These are phyloP conservation scores for Rosa multiflora DNA, from an alignment of 306 rosid species.

Conservation along the genomic window DNA sequence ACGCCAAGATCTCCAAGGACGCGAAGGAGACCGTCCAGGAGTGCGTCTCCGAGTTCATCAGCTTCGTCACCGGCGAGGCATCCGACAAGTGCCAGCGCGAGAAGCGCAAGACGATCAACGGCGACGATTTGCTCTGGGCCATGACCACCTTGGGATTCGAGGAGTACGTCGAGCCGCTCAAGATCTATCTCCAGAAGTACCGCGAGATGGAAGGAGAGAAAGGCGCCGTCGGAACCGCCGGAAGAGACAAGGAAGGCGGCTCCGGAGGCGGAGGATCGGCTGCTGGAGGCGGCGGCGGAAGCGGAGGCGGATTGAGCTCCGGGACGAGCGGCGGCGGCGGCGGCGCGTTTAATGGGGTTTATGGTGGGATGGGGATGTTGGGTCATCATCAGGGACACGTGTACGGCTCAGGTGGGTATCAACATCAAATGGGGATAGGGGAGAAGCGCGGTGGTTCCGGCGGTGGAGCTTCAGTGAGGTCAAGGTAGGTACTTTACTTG, in stretches of 20 bases:
- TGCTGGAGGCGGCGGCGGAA: conserved; percentile 22
- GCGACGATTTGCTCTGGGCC: conserved; percentile 67
- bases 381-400: conserved; percentile 54
- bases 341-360: conserved; percentile 43
- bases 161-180: conserved; percentile 62
- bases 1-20: conserved; percentile 71
- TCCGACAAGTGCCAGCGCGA: conserved; percentile 76
- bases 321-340: conserved; percentile 18
- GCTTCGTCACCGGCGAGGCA: conserved; percentile 66
- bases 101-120: conserved; percentile 75
- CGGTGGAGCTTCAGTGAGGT: conserved; percentile 33
- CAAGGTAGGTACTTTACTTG: conserved; percentile 30
- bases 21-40: conserved; percentile 68
- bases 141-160: conserved; percentile 68
- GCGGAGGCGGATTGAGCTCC: conserved; percentile 25
- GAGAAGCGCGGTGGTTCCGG: conserved; percentile 17
- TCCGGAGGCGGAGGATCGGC: conserved; percentile 33
- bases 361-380: conserved; percentile 54
- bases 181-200: conserved; percentile 59
- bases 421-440: conserved; percentile 26
- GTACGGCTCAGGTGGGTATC: conserved; percentile 51
- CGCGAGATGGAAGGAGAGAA: conserved; percentile 71
- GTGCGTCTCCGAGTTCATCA: conserved; percentile 68
- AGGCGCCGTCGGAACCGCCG: conserved; percentile 35
- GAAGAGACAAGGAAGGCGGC: conserved; percentile 45